Percentiles rank a stretch among this genome's conserved stretches.
phyloP scores from a whole-genome alignment of 768 basidiomycete genomes.

The Agaricus blazei region DNA sequence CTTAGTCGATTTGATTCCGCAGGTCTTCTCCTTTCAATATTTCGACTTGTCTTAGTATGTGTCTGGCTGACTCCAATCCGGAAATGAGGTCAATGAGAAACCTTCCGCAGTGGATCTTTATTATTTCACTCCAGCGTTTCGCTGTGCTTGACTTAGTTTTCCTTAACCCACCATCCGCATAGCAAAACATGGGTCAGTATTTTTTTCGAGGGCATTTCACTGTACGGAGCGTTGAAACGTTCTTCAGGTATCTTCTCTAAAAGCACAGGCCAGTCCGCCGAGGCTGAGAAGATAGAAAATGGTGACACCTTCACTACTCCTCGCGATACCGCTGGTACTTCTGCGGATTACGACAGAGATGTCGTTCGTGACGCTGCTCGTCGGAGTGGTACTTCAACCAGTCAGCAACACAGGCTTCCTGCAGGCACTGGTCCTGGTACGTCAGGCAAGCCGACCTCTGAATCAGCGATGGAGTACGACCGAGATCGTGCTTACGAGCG shows the following conservation, averaged over 20 bases:
- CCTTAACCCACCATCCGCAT: neutral
- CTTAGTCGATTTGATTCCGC: no score
- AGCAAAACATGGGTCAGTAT: neutral
- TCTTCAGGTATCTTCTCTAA: neutral
- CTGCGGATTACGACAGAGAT: neutral
- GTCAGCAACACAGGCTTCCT: slow-evolving; percentile 14
- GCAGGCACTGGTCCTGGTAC: slow-evolving; percentile 18
- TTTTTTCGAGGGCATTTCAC: neutral
- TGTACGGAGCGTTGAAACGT: neutral
- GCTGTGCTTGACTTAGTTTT: neutral
- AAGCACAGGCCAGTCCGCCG: neutral
- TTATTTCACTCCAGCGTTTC: no score
- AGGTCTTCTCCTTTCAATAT: neutral
- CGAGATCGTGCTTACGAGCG: slow-evolving; percentile 2
- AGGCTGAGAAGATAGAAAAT: neutral
- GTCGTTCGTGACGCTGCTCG: neutral
- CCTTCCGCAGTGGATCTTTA: no score
- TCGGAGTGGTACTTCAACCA: neutral
- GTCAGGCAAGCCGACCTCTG: slow-evolving; percentile 10
- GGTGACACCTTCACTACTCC: neutral
- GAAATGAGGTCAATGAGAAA: neutral
- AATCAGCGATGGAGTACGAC: slow-evolving; percentile 8
- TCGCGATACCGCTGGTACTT: neutral
- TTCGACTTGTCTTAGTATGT: no score
- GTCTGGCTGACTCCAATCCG: no score